Percentiles rank a stretch among this genome's conserved stretches.
phyloP scores from a whole-genome alignment of 495 filamentous ascomycete genomes.

The Neurospora tetrasperma region DNA sequence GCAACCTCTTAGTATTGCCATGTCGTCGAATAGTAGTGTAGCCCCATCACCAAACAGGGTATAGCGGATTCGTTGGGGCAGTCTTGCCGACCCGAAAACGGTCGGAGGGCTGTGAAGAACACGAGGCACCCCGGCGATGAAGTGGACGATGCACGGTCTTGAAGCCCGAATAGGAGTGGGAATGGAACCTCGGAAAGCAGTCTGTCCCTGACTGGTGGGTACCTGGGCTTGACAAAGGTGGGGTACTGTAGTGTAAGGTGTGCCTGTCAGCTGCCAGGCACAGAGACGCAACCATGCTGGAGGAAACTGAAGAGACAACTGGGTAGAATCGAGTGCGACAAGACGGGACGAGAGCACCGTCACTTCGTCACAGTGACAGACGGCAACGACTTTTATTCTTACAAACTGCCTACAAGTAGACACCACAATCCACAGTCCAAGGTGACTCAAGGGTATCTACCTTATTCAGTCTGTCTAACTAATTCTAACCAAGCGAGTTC shows the following conservation, averaged over 20 bases:
- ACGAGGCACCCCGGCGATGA: not conserved
- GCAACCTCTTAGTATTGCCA: no score
- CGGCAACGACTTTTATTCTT: not conserved
- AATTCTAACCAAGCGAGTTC: not conserved
- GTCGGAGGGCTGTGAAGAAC: not conserved
- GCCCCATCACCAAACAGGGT: not conserved
- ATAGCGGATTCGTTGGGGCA: not conserved
- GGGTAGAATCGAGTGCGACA: no score
- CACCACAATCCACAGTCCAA: not conserved
- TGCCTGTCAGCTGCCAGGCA: not conserved
- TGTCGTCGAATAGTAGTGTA: no score
- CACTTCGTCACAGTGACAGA: no score
- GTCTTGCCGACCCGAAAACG: not conserved
- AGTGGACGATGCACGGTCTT: not conserved
- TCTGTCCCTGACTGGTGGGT: not conserved
- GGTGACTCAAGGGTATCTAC: not conserved
- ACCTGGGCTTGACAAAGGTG: not conserved
- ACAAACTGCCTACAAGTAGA: not conserved
- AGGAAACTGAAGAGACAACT: no score
- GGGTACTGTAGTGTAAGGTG: not conserved
- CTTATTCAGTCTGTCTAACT: not conserved
- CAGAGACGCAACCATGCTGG: not conserved
- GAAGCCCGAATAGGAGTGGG: not conserved
- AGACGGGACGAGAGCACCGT: no score
- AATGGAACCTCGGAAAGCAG: not conserved